These are phyloP conservation scores for Calvatia gigantea DNA, from an alignment of 768 basidiomycete genomes.

Conservation along the genomic window DNA sequence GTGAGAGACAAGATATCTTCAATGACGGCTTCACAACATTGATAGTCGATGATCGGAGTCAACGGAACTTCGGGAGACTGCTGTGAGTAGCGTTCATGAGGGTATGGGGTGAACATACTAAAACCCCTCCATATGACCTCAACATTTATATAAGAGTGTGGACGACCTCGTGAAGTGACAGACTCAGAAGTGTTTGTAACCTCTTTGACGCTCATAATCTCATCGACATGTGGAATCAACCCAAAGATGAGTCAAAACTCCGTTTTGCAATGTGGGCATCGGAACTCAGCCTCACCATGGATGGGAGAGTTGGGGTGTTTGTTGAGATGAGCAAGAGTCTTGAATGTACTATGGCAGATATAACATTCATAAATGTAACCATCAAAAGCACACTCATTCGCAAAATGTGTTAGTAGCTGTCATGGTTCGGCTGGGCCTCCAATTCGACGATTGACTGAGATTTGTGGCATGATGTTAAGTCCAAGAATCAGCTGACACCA, in stretches of 20 bases:
- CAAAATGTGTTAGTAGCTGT: constrained; percentile 25
- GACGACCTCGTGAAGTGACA: constrained; percentile 14
- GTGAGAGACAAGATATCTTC: no score
- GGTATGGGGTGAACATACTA: no score
- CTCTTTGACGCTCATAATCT: constrained; percentile 42
- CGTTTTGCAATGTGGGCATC: constrained; percentile 49
- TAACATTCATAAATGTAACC: constrained; percentile 57
- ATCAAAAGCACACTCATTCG: constrained; percentile 39
- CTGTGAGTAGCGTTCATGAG: no score
- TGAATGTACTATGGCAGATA: constrained; percentile 47
- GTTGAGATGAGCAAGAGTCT: constrained; percentile 44
- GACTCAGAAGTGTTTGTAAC: constrained; percentile 25
- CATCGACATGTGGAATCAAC: constrained; percentile 63
- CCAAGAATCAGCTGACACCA: constrained; percentile 43
- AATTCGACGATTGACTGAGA: constrained; percentile 47
- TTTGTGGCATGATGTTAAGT: constrained; percentile 50
- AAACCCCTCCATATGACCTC: neutral
- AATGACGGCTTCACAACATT: no score
- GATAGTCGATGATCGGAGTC: no score
- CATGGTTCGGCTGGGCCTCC: constrained; percentile 23
- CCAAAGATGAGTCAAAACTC: constrained; percentile 52
- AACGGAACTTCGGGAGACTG: no score
- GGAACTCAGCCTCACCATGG: constrained; percentile 50
- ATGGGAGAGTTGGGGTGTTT: constrained; percentile 61
- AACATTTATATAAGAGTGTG: neutral